These are phyloP conservation scores for Mycena galopus DNA, from an alignment of 768 basidiomycete species.

Conservation along the genomic window DNA sequence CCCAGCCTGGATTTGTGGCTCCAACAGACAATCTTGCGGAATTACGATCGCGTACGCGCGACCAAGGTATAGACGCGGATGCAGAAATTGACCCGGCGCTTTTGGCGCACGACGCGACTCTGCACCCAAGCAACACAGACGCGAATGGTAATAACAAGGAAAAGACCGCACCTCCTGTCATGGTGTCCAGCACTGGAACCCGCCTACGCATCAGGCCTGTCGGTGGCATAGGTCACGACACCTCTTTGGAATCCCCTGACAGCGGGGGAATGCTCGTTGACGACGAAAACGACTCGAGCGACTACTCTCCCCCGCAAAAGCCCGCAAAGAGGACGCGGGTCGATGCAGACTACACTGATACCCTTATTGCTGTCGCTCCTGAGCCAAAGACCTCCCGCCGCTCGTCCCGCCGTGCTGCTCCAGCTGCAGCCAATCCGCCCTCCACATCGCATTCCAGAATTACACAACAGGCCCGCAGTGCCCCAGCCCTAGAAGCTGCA, in stretches of 20 bases:
- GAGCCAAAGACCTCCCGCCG: conserved; percentile 32
- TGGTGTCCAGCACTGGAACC: conserved; percentile 63
- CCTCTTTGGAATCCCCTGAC: conserved; percentile 7
- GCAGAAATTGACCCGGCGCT: conserved; percentile 55
- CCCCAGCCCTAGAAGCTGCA: too few relatives aligned
- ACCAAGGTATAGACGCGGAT: conserved; percentile 55
- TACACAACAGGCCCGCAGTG: conserved; percentile 12
- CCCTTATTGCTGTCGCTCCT: conserved; percentile 6
- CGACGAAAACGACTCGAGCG: conserved; percentile 34
- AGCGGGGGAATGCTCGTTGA: conserved; percentile 25
- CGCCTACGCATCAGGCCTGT: conserved; percentile 65
- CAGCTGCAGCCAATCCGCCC: conserved; percentile 36
- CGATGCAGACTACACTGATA: conserved; percentile 22
- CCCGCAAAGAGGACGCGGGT: conserved; percentile 25
- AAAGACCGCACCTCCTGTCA: conserved; percentile 49
- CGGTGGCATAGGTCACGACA: conserved; percentile 21
- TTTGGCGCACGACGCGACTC: conserved; percentile 57
- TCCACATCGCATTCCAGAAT: conserved; percentile 22
- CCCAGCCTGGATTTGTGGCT: conserved; percentile 48
- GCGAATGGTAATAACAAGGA: conserved; percentile 35
- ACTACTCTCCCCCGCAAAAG: conserved; percentile 22
- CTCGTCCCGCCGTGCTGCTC: conserved; percentile 27
- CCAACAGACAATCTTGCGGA: too few relatives aligned
- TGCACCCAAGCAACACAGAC: too few relatives aligned
- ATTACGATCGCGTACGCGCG: background rate